Base-by-base conservation (phyloP, 2,329 filamentous ascomycete genomes). In the Emericellopsis atlantica region DNA sequence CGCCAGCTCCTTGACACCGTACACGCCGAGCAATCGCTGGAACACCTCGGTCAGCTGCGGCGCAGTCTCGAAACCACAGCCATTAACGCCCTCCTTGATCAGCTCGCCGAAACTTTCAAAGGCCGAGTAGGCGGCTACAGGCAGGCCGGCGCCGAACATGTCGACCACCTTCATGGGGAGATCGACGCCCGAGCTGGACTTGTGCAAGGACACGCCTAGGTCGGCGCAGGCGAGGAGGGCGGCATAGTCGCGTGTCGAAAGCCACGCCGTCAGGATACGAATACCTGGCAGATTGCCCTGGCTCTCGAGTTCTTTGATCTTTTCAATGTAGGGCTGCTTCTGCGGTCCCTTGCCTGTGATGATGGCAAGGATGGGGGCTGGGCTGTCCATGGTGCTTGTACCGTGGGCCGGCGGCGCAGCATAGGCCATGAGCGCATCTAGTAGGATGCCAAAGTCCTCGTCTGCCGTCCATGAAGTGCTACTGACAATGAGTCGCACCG, bases 161-260 rank as follows among this genome's bases (percentile, higher is more conserved):
- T 98, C 92, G 12, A 98, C 89, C 1, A 98, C 88, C 63, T 98
- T 98, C 92, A 98, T 98, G 0, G 92, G 92, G 16, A 98, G 67
- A 60, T 98, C 92, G 0, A 98, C 88, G 1, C 92, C 92, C 3
- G 87, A 95, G 49, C 84, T 93, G 12, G 88, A 95, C 48, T 79
- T 95, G 64, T 98, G 92, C 22, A 98, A 67, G 43, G 86, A 94
- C 21, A 98, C 77, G 9, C 92, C 92, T 0, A 98, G 67, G 52
- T 95, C 90, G 4, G 92, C 88, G 36, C 81, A 81, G 10, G 82
- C 84, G 24, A 98, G 76, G 4, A 98, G 71, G 1, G 68, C 70
- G 1, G 92, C 90, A 56, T 98, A 98, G 58, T 95, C 84, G 41
- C 76, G 69, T 5, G 85, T 81, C 8, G 77, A 82, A 15, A 98